Conservation (phyloP, 2,329 filamentous ascomycete genomes). For the Epichloe elymi region DNA sequence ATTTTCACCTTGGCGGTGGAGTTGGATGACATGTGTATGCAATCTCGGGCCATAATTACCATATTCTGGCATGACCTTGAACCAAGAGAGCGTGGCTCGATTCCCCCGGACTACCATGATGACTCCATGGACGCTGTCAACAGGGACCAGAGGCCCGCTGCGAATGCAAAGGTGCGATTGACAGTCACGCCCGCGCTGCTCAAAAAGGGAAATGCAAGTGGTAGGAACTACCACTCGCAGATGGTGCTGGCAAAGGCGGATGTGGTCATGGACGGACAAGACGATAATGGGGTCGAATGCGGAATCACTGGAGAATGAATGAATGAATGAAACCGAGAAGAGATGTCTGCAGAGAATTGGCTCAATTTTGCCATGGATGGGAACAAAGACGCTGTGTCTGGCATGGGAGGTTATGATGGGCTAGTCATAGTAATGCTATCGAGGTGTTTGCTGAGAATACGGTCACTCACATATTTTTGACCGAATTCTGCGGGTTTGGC, state of each 20-base stretch:
- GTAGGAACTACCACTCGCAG: constrained; percentile 2
- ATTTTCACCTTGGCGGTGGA: background rate
- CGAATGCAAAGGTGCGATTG: background rate
- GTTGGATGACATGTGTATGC: constrained; percentile 1
- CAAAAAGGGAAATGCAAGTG: constrained; percentile 10
- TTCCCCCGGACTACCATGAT: background rate
- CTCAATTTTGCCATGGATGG: too few relatives aligned
- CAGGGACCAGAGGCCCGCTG: background rate
- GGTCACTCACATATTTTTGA: too few relatives aligned
- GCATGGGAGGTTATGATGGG: too few relatives aligned
- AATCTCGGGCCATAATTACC: background rate
- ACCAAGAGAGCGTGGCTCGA: too few relatives aligned
- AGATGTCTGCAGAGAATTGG: background rate
- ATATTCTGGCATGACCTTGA: background rate
- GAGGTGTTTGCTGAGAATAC: too few relatives aligned
- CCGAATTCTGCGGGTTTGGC: too few relatives aligned
- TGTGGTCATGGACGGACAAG: background rate
- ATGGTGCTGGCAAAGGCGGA: constrained; percentile 3
- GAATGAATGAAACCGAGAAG: background rate
- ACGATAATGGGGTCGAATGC: background rate
- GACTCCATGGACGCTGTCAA: background rate
- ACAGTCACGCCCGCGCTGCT: constrained; percentile 4
- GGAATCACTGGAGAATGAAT: background rate
- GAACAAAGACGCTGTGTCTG: too few relatives aligned
- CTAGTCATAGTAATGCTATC: too few relatives aligned